phyloP scores from a whole-genome alignment of 108 stramenopile genomes.

The Epithemia pelagica region DNA sequence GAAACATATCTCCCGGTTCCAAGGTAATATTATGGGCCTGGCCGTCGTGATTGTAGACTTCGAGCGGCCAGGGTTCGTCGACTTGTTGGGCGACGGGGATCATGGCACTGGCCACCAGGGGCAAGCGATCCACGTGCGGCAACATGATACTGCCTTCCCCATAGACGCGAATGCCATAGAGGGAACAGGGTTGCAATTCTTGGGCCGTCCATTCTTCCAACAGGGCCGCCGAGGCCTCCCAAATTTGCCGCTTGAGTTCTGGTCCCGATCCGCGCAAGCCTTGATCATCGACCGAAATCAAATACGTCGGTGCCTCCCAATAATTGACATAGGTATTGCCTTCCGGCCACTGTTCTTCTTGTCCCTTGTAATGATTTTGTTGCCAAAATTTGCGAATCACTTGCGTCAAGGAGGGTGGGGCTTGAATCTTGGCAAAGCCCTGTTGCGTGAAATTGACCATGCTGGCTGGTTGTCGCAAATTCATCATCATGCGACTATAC shows the following conservation, averaged over 20 bases:
- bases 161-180: slow-evolving; percentile 89
- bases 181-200: slow-evolving; percentile 65
- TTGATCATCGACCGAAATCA: slow-evolving; percentile 69
- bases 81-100: slow-evolving; percentile 89
- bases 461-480: slow-evolving; percentile 57
- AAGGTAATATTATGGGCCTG: slow-evolving; percentile 46
- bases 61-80: slow-evolving; percentile 89
- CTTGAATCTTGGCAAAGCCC: slow-evolving; percentile 73
- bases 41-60: slow-evolving; percentile 81
- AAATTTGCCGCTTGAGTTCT: slow-evolving; percentile 51
- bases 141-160: slow-evolving; percentile 68
- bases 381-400: slow-evolving; percentile 57
- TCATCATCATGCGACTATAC: slow-evolving; percentile 62
- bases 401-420: slow-evolving; percentile 42
- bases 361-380: slow-evolving; percentile 32
- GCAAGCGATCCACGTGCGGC: slow-evolving; percentile 84
- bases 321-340: slow-evolving; percentile 68
- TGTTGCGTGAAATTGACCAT: slow-evolving; percentile 76
- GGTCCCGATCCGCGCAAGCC: slow-evolving; percentile 56
- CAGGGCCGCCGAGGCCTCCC: slow-evolving; percentile 61
- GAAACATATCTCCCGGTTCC: slow-evolving; percentile 59
- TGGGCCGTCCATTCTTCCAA: slow-evolving; percentile 89
- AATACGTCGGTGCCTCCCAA: slow-evolving; percentile 69
- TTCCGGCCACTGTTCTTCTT: slow-evolving; percentile 53
- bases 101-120: slow-evolving; percentile 82